Evolutionary conservation across 2,329 filamentous ascomycete species (phyloP).

Genomic region (Penicillium sp.): DNA sequence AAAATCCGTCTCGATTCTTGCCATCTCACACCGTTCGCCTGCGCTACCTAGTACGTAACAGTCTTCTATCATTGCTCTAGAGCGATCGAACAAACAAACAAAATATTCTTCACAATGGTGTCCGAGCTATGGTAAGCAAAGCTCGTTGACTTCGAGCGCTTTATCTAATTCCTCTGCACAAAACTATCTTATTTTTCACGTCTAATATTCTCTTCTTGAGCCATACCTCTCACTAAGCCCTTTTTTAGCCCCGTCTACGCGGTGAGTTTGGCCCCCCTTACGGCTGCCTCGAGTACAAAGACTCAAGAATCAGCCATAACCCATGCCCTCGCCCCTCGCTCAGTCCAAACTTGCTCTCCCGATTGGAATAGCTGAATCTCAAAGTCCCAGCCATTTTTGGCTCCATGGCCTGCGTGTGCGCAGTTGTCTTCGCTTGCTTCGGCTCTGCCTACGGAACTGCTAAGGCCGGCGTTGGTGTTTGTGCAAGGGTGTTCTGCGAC

Average conservation of each 20-base stretch:
- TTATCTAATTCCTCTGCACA: background rate
- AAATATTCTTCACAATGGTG: background rate
- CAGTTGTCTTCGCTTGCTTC: conserved; percentile 95
- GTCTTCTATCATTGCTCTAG: no score
- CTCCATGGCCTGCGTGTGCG: conserved; percentile 92
- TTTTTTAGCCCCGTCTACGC: background rate
- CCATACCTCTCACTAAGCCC: background rate
- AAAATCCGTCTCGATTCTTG: no score
- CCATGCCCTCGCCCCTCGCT: background rate
- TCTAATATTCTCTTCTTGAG: background rate
- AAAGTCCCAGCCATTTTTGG: conserved; percentile 77
- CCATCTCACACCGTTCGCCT: no score
- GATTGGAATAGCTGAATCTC: background rate
- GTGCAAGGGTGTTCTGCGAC: conserved; percentile 94
- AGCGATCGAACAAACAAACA: no score
- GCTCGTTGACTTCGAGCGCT: background rate
- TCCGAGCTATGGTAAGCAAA: background rate
- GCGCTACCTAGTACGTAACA: no score
- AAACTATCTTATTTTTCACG: background rate
- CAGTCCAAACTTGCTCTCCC: background rate
- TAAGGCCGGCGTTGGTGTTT: conserved; percentile 98
- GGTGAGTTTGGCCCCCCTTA: background rate
- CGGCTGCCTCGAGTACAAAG: background rate
- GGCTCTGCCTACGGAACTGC: conserved; percentile 98
- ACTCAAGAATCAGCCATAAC: background rate